Evolutionary conservation across 2,329 filamentous ascomycete genomes (phyloP), one percentile per base, ranked within the genome.

Genomic region (Pyrenochaeta sp.): DNA sequence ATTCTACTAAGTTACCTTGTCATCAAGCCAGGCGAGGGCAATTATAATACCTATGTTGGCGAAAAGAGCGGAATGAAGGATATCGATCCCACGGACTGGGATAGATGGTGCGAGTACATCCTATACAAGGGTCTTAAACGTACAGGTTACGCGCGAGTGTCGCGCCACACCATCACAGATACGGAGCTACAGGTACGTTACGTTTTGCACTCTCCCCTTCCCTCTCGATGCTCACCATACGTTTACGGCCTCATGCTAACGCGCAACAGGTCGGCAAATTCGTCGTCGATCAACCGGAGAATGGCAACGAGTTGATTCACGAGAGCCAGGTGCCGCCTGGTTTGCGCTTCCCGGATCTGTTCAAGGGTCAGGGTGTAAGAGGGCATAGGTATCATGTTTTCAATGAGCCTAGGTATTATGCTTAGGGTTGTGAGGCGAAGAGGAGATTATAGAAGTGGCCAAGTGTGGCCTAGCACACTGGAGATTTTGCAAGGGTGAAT

Each of bases 41-140:
- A 99, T 76, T 99, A 99, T 82, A 94, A 98, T 76, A 97, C 89
- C 0, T 98, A 96, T 70, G 95, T 98, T 25, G 92, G 92, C 55
- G 85, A 92, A 52, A 82, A 82, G 56, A 96, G 91, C 57, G 92
- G 93, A 9, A 99, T 99, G 95, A 89, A 91, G 72, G 95, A 99
- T 72, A 95, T 99, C 49, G 95, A 99, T 72, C 86, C 89, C 0
- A 89, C 84, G 2, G 95, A 99, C 76, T 97, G 93, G 93, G 95
- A 99, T 77, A 85, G 95, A 54, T 99, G 95, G 95, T 99, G 95
- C 82, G 94, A 99, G 82, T 99, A 99, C 78, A 97, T 99, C 65
- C 82, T 99, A 27, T 99, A 92, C 84, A 97, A 97, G 83, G 89
- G 89, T 12, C 80, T 99, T 61, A 90, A 89, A 78, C 86, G 94